Evolutionary conservation across 1,284 basidiomycete genomes (phyloP).

Genomic region (Xanthoconium separans): DNA sequence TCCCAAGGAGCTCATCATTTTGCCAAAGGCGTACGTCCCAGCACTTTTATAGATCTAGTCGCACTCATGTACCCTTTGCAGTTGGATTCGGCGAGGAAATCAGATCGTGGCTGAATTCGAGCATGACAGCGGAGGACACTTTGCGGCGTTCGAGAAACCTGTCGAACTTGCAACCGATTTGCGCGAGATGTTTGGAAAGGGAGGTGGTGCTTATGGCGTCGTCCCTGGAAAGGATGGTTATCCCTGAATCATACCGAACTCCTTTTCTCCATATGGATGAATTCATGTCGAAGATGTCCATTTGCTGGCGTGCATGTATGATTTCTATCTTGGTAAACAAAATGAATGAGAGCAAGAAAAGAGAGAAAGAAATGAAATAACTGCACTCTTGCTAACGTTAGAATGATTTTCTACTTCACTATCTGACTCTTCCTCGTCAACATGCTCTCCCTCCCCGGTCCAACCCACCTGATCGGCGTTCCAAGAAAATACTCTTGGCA

Average conservation of each 20-base stretch:
- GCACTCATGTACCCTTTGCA: not conserved
- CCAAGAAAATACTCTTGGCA: slow-evolving; percentile 48
- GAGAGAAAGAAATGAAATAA: too few relatives aligned
- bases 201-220: slow-evolving; percentile 36
- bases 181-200: slow-evolving; percentile 42
- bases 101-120: slow-evolving; percentile 20
- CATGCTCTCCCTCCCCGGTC: too few relatives aligned
- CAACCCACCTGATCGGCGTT: too few relatives aligned
- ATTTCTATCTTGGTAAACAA: too few relatives aligned
- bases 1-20: slow-evolving; percentile 40
- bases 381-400: too few relatives aligned
- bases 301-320: too few relatives aligned
- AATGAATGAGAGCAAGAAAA: too few relatives aligned
- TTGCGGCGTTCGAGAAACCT: slow-evolving; percentile 39
- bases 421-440: too few relatives aligned
- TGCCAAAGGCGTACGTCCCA: slow-evolving; percentile 42
- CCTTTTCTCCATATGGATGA: too few relatives aligned
- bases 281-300: too few relatives aligned
- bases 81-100: slow-evolving; percentile 16
- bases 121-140: slow-evolving; percentile 41
- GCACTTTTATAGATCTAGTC: too few relatives aligned
- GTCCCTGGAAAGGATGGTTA: slow-evolving; percentile 35
- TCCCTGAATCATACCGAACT: slow-evolving; percentile 2
- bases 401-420: too few relatives aligned
- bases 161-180: slow-evolving; percentile 36